Evolutionary conservation across 164 flowering plant genomes (phyloP).

Genomic region (Echeveria elegans): DNA sequence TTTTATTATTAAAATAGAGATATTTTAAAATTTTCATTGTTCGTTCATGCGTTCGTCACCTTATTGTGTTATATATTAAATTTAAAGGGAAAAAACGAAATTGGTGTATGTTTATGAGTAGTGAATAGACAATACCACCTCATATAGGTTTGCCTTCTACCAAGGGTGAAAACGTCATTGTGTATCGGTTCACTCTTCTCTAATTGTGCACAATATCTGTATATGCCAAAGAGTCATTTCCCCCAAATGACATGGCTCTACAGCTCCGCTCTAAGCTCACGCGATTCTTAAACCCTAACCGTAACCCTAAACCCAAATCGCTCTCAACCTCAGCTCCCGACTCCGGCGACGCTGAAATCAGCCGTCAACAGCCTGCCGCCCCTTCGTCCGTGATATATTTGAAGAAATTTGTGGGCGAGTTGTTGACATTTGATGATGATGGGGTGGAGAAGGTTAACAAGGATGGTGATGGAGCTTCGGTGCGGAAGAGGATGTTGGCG

Average conservation of each 20-base stretch:
- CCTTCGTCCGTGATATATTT: background rate
- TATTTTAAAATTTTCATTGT: too few relatives aligned
- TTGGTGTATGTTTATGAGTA: too few relatives aligned
- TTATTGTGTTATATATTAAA: too few relatives aligned
- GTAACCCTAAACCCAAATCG: background rate
- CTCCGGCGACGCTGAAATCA: background rate
- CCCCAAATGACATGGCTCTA: background rate
- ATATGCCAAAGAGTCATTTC: too few relatives aligned
- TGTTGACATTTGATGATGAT: background rate
- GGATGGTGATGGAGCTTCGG: background rate
- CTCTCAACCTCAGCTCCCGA: background rate
- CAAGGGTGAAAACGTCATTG: too few relatives aligned
- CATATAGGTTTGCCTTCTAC: too few relatives aligned
- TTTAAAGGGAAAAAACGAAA: too few relatives aligned
- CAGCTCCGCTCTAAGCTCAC: background rate
- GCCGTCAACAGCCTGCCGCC: background rate
- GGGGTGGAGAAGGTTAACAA: background rate
- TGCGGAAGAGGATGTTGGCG: slow-evolving; percentile 1
- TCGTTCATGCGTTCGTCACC: too few relatives aligned
- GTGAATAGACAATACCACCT: too few relatives aligned
- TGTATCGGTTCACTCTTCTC: too few relatives aligned
- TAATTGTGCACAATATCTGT: too few relatives aligned
- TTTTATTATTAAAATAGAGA: too few relatives aligned
- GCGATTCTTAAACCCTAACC: background rate
- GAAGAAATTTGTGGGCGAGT: background rate